These are phyloP conservation scores for Trichoderma arundinaceum DNA, from an alignment of 2,329 filamentous ascomycete genomes.

Conservation along the genomic window DNA sequence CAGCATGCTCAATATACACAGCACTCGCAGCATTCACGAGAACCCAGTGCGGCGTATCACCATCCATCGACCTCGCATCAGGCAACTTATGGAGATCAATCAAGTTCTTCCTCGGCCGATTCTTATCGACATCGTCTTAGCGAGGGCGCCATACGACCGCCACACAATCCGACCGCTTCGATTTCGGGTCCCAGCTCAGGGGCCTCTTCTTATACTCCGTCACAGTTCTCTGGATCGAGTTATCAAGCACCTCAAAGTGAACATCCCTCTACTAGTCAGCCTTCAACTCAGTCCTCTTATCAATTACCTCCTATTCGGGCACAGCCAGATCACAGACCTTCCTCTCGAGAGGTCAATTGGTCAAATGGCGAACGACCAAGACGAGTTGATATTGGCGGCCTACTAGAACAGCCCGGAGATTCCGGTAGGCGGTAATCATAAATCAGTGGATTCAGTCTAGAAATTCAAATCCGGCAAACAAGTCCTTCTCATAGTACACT, in stretches of 20 bases:
- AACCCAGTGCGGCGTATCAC: constrained; percentile 51
- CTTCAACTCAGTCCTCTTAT: constrained; percentile 45
- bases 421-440: constrained; percentile 35
- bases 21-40: constrained; percentile 43
- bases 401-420: constrained; percentile 63
- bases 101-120: constrained; percentile 56
- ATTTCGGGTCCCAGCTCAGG: constrained; percentile 41
- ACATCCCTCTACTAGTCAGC: constrained; percentile 44
- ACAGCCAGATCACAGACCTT: constrained; percentile 41
- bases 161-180: constrained; percentile 35
- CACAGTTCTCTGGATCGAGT: constrained; percentile 54
- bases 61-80: constrained; percentile 42
- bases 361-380: constrained; percentile 57
- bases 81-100: constrained; percentile 50
- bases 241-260: constrained; percentile 63
- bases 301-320: constrained; percentile 58
- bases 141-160: constrained; percentile 43
- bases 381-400: constrained; percentile 65
- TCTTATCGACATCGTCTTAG: constrained; percentile 50
- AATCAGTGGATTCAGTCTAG: not conserved
- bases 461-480: constrained; percentile 23
- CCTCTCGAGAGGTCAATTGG: constrained; percentile 41
- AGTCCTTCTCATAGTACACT: constrained; percentile 29
- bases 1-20: not conserved
- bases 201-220: constrained; percentile 50